Evolutionary conservation across 495 filamentous ascomycete genomes (phyloP).

Genomic region (Daldinia childiae): DNA sequence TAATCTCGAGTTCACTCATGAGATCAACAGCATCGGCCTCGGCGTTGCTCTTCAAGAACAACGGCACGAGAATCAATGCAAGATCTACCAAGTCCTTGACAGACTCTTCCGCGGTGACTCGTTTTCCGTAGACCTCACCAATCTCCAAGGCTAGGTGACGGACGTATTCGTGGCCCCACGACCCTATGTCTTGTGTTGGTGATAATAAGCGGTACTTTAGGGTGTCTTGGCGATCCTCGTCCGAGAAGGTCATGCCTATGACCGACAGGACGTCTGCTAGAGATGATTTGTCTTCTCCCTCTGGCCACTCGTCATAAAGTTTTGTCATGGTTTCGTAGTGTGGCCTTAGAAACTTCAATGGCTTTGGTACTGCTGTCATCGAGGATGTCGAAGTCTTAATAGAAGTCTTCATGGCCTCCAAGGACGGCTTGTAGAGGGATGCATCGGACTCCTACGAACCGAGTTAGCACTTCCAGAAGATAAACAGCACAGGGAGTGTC

Average conservation of each 20-base stretch:
- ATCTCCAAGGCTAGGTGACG: constrained; percentile 95
- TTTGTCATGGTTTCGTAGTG: constrained; percentile 89
- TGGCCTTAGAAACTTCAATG: constrained; percentile 95
- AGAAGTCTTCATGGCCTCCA: constrained; percentile 94
- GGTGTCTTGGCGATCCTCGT: constrained; percentile 93
- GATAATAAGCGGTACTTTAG: constrained; percentile 93
- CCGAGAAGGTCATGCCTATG: constrained; percentile 98
- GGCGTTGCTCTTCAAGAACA: constrained; percentile 96
- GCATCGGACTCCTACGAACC: constrained; percentile 79
- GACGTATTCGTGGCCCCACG: constrained; percentile 99
- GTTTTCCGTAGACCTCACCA: constrained; percentile 88
- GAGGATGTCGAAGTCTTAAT: constrained; percentile 99
- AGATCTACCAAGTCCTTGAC: constrained; percentile 82
- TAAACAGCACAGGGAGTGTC: constrained; percentile 15
- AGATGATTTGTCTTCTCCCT: constrained; percentile 83
- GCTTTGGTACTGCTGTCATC: constrained; percentile 99
- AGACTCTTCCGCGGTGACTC: constrained; percentile 66
- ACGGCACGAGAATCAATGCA: constrained; percentile 83
- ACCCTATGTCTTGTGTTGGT: constrained; percentile 89
- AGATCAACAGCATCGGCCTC: constrained; percentile 98
- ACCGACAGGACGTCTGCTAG: constrained; percentile 96
- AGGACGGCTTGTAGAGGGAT: constrained; percentile 86
- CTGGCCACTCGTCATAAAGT: constrained; percentile 87
- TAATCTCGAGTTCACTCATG: constrained; percentile 95
- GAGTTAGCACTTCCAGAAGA: not conserved